Evolutionary conservation across 768 basidiomycete genomes (phyloP), one percentile per base, ranked within the genome.

Genomic region (Phaeotremella skinneri): DNA sequence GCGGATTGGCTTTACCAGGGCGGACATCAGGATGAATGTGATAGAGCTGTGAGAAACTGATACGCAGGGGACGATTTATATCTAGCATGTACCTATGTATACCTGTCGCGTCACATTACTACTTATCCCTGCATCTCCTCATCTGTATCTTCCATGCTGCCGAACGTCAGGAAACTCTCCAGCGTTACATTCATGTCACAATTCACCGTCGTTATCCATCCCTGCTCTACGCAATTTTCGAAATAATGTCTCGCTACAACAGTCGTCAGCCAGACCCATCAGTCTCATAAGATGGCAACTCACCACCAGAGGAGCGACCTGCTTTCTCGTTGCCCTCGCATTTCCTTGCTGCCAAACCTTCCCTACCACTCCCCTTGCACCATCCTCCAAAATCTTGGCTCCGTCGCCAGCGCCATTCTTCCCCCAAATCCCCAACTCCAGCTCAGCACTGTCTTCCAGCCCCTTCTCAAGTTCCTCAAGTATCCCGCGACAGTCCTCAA

Each of bases 401-500:
- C 60, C 37, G 52, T 21, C 27, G 34, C 53, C 50, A 53, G 26
- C 49, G 47, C 29, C 49, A 7, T 67, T 67, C 45, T 79, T 78
- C 59, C 65, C 62, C 74, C 81, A 82, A 77, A 81, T 80, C 63
- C 61, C 64, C 27, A 85, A 74, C 41, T 79, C 67, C 26, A 93
- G 75, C 42, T 64, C 56, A 3, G 79, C 69, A 61, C 79, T 82
- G 7, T 65, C 81, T 73, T 88, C 85, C 23, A 93, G 73, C 0
- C 85, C 86, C 14, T 77, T 71, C 75, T 83, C 86, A 42, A 90
- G 64, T 49, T 78, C 76, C 47, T 74, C 58, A n/a, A 82, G 79
- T 5, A 89, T 76, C 29, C 65, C 76, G 49, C 71, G 61, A 9
- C 60, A 71, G 20, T 61, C 58, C n/a, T 26, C 53, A 16, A 21